Base-by-base conservation (phyloP, 2,329 filamentous ascomycete genomes). In the Pseudogymnoascus sp. region DNA sequence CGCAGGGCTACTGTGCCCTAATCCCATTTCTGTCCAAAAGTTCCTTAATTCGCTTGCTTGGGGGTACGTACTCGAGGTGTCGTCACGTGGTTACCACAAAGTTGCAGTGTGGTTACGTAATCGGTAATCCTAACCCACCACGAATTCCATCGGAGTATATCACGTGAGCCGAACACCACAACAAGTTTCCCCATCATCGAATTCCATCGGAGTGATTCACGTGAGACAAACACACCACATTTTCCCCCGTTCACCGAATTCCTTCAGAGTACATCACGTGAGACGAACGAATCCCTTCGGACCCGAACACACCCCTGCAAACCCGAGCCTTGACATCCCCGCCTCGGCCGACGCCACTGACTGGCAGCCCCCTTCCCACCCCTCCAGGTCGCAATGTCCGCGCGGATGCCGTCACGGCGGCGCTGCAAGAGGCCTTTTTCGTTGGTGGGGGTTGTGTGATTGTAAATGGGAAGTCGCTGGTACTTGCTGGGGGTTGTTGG, bases 1-100 rank as follows among this genome's bases (percentile, higher is more conserved):
- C 28, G 28, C 52, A 57, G 52, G 52, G 52, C 52, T 52, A 35
- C 3, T n/a, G 18, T 33, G 52, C 52, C 52, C 52, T 57, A 57
- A 57, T 5, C 26, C 10, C 26, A 2, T 10, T 56, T 56, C 8
- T 7, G n/a, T n/a, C n/a, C n/a, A n/a, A n/a, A n/a, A n/a, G n/a
- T n/a, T n/a, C n/a, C n/a, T n/a, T n/a, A n/a, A n/a, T n/a, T n/a
- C n/a, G n/a, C n/a, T n/a, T n/a, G n/a, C n/a, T n/a, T n/a, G n/a
- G n/a, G n/a, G n/a, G n/a, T n/a, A n/a, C n/a, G n/a, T n/a, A n/a
- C n/a, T n/a, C n/a, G n/a, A n/a, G n/a, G n/a, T n/a, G n/a, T n/a
- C n/a, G n/a, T n/a, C n/a, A n/a, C n/a, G n/a, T n/a, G n/a, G n/a
- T n/a, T n/a, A n/a, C n/a, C n/a, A n/a, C n/a, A n/a, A n/a, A n/a